Evolutionary conservation across 345 rosid genomes (phyloP).

Genomic region (Euphorbia peplus): DNA sequence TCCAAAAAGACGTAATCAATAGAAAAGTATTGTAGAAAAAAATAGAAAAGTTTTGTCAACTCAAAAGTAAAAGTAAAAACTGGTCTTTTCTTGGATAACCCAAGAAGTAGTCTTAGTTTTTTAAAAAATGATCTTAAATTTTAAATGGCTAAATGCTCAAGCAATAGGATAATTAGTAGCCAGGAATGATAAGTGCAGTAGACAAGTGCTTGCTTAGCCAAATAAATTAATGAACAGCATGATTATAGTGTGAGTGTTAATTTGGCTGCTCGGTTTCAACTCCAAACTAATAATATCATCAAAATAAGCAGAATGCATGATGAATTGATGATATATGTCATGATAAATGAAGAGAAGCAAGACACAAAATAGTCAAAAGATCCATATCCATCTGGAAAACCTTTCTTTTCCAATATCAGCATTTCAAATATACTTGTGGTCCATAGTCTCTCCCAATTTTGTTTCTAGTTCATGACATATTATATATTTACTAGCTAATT

Average conservation of each 20-base stretch:
- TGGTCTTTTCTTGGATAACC: too few species aligned
- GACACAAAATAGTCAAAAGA: neutral
- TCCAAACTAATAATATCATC: neutral
- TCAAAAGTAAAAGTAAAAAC: too few species aligned
- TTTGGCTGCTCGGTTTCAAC: conserved; percentile 12
- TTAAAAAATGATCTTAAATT: too few species aligned
- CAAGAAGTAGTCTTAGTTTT: too few species aligned
- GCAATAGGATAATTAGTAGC: neutral
- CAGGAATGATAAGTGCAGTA: neutral
- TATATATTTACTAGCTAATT: conserved; percentile 7
- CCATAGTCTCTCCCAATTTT: neutral
- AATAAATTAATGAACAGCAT: conserved; percentile 3
- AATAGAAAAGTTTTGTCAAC: too few species aligned
- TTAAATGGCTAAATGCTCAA: neutral
- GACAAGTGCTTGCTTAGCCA: neutral
- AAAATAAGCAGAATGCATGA: too few species aligned
- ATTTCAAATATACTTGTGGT: neutral
- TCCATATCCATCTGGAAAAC: too few species aligned
- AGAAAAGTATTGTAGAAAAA: too few species aligned
- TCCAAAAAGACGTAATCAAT: too few species aligned
- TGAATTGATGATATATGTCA: neutral
- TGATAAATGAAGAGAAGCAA: neutral
- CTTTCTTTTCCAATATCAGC: neutral
- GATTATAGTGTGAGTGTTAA: neutral
- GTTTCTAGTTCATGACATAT: neutral